A percentile compares a stretch with the other conserved stretches of the same genome.
Evolutionary conservation across 306 rosid genomes (phyloP).

Genomic region (Lagenaria siceraria): DNA sequence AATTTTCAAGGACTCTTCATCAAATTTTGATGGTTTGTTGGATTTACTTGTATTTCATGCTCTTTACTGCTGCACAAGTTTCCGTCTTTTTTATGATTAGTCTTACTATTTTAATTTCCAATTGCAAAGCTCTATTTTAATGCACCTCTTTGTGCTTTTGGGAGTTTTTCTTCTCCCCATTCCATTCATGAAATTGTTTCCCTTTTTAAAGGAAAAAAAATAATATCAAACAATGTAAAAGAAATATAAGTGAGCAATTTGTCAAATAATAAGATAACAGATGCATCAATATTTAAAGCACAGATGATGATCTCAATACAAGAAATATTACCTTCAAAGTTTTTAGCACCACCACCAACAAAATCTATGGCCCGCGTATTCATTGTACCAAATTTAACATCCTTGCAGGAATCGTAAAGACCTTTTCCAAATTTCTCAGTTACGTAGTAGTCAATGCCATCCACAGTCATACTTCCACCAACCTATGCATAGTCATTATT

Average conservation of each 20-base stretch:
- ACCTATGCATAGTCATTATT: conserved; percentile 25
- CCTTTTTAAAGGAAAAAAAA: too few relatives aligned
- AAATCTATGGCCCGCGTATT: conserved; percentile 90
- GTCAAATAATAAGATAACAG: background rate
- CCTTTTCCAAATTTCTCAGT: conserved; percentile 60
- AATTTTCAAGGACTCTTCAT: too few relatives aligned
- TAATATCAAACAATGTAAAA: background rate
- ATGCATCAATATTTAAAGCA: background rate
- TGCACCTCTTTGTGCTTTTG: too few relatives aligned
- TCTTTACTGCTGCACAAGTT: too few relatives aligned
- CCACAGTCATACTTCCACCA: conserved; percentile 64
- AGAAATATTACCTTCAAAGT: conserved; percentile 44
- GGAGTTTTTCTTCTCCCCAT: too few relatives aligned
- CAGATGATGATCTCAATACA: background rate
- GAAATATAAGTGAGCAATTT: background rate
- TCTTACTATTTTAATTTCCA: too few relatives aligned
- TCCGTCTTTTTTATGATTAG: too few relatives aligned
- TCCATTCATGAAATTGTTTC: too few relatives aligned
- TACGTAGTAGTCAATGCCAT: conserved; percentile 61
- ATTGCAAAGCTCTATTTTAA: too few relatives aligned
- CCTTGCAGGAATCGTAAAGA: conserved; percentile 72
- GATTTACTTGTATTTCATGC: too few relatives aligned
- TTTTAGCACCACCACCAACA: conserved; percentile 83
- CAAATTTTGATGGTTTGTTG: too few relatives aligned
- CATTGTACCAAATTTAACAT: conserved; percentile 97